Conservation (phyloP, 2,329 filamentous ascomycete species). For the Colletotrichum endophyticum region DNA sequence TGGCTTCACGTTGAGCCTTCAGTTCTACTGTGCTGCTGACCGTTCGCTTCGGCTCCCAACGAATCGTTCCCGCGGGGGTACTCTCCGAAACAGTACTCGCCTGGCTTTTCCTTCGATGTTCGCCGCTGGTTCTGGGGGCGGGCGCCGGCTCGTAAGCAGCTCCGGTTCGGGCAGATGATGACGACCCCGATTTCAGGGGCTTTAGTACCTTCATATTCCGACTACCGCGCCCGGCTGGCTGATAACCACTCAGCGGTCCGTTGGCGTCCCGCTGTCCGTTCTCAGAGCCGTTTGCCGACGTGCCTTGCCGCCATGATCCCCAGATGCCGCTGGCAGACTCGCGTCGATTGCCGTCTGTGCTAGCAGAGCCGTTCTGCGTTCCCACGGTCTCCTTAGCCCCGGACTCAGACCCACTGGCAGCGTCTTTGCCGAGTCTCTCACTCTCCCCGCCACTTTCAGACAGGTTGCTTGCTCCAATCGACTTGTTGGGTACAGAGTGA, state of each 20-base stretch:
- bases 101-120: constrained; percentile 61
- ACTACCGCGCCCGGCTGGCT: constrained; percentile 65
- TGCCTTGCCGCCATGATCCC: constrained; percentile 72
- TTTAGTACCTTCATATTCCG: constrained; percentile 91
- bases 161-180: constrained; percentile 56
- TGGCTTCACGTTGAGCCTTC: constrained; percentile 27
- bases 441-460: constrained; percentile 51
- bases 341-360: constrained; percentile 35
- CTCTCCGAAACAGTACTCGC: constrained; percentile 54
- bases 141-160: constrained; percentile 57
- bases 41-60: constrained; percentile 61
- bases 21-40: constrained; percentile 39
- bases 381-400: not conserved
- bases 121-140: constrained; percentile 48
- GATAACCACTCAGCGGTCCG: constrained; percentile 69
- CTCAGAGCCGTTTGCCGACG: constrained; percentile 54
- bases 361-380: constrained; percentile 4
- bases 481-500: constrained; percentile 38
- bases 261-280: constrained; percentile 54
- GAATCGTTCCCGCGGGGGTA: constrained; percentile 49
- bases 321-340: constrained; percentile 65
- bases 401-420: constrained; percentile 7
- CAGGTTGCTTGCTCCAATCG: constrained; percentile 35
- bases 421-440: constrained; percentile 38
- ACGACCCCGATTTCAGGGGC: constrained; percentile 66